Base-by-base conservation (phyloP, 345 rosid species). In the Ailanthus altissimus region DNA sequence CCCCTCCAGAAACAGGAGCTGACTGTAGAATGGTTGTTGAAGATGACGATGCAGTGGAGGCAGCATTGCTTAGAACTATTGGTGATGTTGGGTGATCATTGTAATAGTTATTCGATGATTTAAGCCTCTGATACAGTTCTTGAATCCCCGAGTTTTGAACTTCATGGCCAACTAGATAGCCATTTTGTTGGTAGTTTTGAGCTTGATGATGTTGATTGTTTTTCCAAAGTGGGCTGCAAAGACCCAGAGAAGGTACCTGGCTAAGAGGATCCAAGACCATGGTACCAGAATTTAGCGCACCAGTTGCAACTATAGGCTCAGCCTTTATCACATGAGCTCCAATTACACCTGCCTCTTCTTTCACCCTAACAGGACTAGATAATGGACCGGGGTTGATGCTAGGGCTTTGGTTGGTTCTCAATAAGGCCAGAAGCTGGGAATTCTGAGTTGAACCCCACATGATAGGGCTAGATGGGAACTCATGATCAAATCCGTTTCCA, bases 111-210 rank as follows among this genome's bases (percentile, higher is more conserved):
- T 75, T 77, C 8, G 94, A 71, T 77, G 81, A 78, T 81, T 79
- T 88, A 51, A 88, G 84, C 83, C 91, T 86, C 72, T 91, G 91
- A 78, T 88, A 91, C 67, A 89, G 83, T 25, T 88, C 91, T 82
- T 88, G 93, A 40, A 86, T 53, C 51, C 89, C 93, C 16, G 88
- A 77, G 67, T 84, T 86, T 58, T 87, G 90, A 57, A 78, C 85
- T 28, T 78, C 88, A 13, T 74, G 81, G 6, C 83, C 81, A 20
- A 70, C 60, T 9, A 75, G 36, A 49, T 71, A 54, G 2, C 87
- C 85, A 73, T 79, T 84, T 65, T 85, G 89, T n/a, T 78, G 88
- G 32, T 82, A 81, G 28, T 75, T 79, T 50, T 80, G 85, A 75
- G 70, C 67, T 75, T 82, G 87, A 36, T 82, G 87, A 36, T 79